A percentile compares a stretch with the other conserved stretches of the same genome.
Conservation (phyloP, 108 stramenopile genomes). For the Aurantiochytrium sp. region DNA sequence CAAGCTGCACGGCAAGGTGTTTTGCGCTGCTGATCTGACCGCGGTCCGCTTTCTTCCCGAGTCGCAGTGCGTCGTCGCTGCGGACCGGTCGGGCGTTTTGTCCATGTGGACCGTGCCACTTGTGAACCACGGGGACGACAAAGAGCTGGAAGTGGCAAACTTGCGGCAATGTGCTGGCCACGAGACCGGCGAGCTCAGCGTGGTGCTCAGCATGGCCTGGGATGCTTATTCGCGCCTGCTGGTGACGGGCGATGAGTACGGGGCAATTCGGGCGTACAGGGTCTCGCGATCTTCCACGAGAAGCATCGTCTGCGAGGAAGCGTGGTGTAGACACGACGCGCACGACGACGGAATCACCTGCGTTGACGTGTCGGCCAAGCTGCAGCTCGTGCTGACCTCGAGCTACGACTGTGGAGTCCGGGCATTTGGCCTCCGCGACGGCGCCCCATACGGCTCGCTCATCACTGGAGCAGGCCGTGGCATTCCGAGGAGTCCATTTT, state of each 20-base stretch:
- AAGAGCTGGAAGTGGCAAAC: background rate
- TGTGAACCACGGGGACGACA: background rate
- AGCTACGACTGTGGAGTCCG: background rate
- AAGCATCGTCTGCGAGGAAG: background rate
- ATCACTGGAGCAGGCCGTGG: constrained; percentile 11
- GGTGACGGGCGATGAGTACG: background rate
- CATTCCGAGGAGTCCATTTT: background rate
- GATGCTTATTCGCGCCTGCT: background rate
- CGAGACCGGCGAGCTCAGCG: background rate
- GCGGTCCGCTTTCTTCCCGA: background rate
- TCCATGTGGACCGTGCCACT: background rate
- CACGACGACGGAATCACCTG: constrained; percentile 10
- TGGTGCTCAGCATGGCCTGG: background rate
- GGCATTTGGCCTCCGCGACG: background rate
- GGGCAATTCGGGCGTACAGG: background rate
- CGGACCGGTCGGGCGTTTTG: background rate
- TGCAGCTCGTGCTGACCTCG: background rate
- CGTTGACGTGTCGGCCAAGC: background rate
- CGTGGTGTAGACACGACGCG: background rate
- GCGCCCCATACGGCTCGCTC: background rate
- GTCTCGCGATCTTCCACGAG: background rate
- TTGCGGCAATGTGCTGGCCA: background rate
- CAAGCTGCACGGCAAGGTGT: constrained; percentile 22
- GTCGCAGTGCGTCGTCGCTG: background rate
- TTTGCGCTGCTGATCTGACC: background rate